Conservation (phyloP, 192 early-diverging fungal species). For the Lobulomyces angularis region DNA sequence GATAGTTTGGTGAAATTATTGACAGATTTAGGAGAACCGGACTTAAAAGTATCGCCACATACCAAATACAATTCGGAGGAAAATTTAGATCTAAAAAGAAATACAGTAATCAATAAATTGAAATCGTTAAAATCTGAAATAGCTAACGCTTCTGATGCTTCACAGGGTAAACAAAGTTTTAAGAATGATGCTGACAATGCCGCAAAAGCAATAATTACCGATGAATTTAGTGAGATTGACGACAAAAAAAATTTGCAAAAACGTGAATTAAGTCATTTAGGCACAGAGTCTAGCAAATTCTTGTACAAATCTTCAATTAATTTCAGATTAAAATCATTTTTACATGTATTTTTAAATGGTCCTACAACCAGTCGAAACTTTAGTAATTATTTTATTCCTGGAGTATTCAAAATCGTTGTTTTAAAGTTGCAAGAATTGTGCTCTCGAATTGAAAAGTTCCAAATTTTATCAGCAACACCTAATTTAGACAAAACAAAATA, state of each 20-base stretch:
- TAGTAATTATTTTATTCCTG: conserved; percentile 18
- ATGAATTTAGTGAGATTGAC: no score
- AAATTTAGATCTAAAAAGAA: no score
- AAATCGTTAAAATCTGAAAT: no score
- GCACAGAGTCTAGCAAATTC: background rate
- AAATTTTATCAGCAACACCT: conserved; percentile 37
- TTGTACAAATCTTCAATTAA: conserved; percentile 8
- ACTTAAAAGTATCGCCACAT: conserved; percentile 5
- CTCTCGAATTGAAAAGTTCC: conserved; percentile 54
- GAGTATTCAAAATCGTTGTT: conserved; percentile 42
- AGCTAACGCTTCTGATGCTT: no score
- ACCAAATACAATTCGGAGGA: no score
- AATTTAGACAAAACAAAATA: no score
- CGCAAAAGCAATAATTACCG: no score
- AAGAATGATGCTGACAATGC: no score
- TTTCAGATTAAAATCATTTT: conserved; percentile 23
- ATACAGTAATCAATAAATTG: no score
- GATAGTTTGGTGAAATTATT: conserved; percentile 43
- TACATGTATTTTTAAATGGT: conserved; percentile 43
- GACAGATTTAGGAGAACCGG: conserved; percentile 9
- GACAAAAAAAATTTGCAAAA: conserved; percentile 1
- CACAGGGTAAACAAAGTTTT: no score
- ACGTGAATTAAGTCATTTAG: no score
- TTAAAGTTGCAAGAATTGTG: conserved; percentile 59
- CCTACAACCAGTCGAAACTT: conserved; percentile 21